Percentiles rank a stretch among this genome's conserved stretches.
Conservation (phyloP, 2,329 filamentous ascomycete genomes). For the Penicillium corylophilum region DNA sequence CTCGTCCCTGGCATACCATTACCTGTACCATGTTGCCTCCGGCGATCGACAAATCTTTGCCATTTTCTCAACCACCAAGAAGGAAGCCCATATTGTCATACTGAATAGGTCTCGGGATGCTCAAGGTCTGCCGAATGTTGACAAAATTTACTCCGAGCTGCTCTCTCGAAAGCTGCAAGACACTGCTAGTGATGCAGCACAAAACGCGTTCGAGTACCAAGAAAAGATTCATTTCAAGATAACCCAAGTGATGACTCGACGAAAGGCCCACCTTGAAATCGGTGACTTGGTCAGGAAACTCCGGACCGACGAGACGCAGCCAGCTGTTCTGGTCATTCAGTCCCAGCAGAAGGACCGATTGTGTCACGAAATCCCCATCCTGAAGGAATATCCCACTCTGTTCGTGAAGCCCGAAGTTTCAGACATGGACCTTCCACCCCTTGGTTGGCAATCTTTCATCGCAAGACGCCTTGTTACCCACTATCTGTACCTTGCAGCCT, state of each 20-base stretch:
- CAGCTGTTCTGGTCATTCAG: slow-evolving; percentile 83
- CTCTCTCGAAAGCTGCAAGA: slow-evolving; percentile 64
- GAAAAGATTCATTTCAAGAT: slow-evolving; percentile 82
- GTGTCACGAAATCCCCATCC: slow-evolving; percentile 77
- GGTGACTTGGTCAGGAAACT: slow-evolving; percentile 87
- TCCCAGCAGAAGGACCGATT: slow-evolving; percentile 80
- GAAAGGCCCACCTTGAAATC: slow-evolving; percentile 85
- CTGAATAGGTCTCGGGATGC: slow-evolving; percentile 77
- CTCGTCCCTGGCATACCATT: slow-evolving; percentile 76
- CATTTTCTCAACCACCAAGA: slow-evolving; percentile 78
- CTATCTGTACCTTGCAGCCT: slow-evolving; percentile 88
- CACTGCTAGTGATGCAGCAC: slow-evolving; percentile 68
- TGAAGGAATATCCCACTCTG: slow-evolving; percentile 82
- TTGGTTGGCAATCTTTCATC: slow-evolving; percentile 91
- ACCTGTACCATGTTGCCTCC: slow-evolving; percentile 86
- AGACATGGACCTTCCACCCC: slow-evolving; percentile 82
- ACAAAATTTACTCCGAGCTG: slow-evolving; percentile 81
- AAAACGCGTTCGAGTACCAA: slow-evolving; percentile 82
- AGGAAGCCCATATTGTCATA: slow-evolving; percentile 83
- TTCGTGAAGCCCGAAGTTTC: slow-evolving; percentile 76
- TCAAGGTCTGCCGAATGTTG: slow-evolving; percentile 85
- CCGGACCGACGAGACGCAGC: slow-evolving; percentile 76
- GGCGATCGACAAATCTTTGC: slow-evolving; percentile 93
- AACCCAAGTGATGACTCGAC: slow-evolving; percentile 80
- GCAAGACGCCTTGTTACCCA: slow-evolving; percentile 82